Evolutionary conservation across 306 rosid genomes (phyloP), one percentile per base, ranked within the genome.

Genomic region (Rosa lucieae): DNA sequence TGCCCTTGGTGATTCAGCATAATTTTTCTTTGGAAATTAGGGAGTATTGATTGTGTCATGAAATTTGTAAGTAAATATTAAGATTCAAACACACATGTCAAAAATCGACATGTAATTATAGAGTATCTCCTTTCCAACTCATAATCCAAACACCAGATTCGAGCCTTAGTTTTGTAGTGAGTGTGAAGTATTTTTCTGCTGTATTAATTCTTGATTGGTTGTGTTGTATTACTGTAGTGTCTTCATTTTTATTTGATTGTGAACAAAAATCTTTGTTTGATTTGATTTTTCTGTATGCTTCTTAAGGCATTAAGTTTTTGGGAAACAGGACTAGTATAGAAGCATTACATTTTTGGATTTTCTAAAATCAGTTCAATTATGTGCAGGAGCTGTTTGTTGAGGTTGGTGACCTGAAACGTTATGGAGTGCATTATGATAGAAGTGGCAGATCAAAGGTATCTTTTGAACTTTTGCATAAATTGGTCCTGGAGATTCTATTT

Each of bases 391-490:
- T 96, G 81, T 96, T 93, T 87, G 84, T 89, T 63, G 99, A 96
- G 89, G 97, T 91, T 67, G 99, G 98, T 58, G 97, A 93, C 77
- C 80, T 96, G 83, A 96, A 96, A 78, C 92, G 98, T 4, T 92
- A 89, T 51, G 67, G 88, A 2, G 83, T 96, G 56, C 95, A 96
- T 81, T 96, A 96, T 7, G 98, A 96, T 74, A 82, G 93, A 83
- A 96, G 99, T 82, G 99, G 99, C 72, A 93, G 99, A 85, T 96
- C 98, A 5, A 93, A 96, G 99, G 99, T 96, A 83, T 70, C 82
- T 85, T 66, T 80, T 80, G 76, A 46, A 78, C 84, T 72, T 65
- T 76, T 23, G 68, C 81, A 75, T 80, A 18, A n/a, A 23, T 44
- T 76, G 80, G 79, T 51, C 80, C 78, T 83, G 79, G 70, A 77